These are phyloP conservation scores for Astrothelium macrocarpum DNA, from an alignment of 495 filamentous ascomycete genomes.

Conservation along the genomic window DNA sequence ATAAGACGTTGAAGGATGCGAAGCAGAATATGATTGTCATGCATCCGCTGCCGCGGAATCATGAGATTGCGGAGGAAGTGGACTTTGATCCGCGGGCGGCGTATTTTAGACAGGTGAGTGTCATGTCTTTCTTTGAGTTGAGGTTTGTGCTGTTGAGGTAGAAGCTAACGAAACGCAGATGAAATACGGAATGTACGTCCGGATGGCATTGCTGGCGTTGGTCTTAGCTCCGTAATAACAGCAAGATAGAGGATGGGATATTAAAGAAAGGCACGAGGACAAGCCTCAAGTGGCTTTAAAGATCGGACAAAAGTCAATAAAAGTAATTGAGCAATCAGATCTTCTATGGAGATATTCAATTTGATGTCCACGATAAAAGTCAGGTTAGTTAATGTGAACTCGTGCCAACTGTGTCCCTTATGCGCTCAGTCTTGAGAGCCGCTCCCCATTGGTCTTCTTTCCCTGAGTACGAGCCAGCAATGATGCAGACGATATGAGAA, in stretches of 20 bases:
- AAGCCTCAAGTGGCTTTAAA: no score
- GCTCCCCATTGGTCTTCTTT: no score
- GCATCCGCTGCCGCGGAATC: slow-evolving; percentile 89
- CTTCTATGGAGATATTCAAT: no score
- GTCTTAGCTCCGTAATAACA: slow-evolving; percentile 58
- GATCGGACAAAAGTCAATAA: not conserved
- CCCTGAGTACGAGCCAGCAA: no score
- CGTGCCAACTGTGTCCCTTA: no score
- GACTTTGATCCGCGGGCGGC: slow-evolving; percentile 95
- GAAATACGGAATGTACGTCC: slow-evolving; percentile 93
- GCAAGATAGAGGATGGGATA: not conserved
- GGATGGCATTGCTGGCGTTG: slow-evolving; percentile 91
- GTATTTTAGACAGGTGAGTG: slow-evolving; percentile 95
- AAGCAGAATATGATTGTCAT: slow-evolving; percentile 87
- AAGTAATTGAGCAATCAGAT: no score
- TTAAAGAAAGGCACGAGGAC: not conserved
- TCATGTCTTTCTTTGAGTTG: slow-evolving; percentile 7
- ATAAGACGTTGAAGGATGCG: slow-evolving; percentile 78
- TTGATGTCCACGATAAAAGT: no score
- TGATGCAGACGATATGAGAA: no score
- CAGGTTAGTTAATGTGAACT: no score
- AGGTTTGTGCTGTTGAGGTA: not conserved
- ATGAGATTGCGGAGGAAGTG: slow-evolving; percentile 87
- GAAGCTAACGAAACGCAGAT: slow-evolving; percentile 57
- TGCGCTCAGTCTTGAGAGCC: no score